A percentile compares a stretch with the other conserved stretches of the same genome.
These are phyloP conservation scores for Elsinoe ampelina DNA, from an alignment of 2,329 filamentous ascomycete genomes.

Conservation along the genomic window DNA sequence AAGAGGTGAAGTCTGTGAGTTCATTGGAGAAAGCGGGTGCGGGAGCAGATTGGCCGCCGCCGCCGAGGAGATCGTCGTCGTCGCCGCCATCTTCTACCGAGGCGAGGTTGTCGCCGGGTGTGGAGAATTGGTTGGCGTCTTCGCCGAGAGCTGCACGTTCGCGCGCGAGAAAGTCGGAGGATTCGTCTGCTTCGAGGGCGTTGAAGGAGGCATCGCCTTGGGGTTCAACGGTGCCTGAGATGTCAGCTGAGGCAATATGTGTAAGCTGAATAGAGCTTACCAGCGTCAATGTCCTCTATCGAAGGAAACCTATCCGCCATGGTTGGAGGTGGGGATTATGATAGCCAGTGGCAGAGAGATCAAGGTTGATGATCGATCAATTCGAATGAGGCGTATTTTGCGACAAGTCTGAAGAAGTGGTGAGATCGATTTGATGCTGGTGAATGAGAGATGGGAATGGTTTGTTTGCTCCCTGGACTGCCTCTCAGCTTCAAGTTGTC, in stretches of 20 bases:
- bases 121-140: conserved; percentile 83
- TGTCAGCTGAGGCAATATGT: conserved; percentile 15
- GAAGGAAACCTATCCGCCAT: conserved; percentile 46
- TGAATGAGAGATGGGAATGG: not conserved
- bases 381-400: not conserved
- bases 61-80: conserved; percentile 58
- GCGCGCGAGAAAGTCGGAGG: conserved; percentile 80
- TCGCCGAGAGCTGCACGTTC: conserved; percentile 87
- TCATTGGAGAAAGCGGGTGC: conserved; percentile 35
- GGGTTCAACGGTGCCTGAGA: conserved; percentile 57
- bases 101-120: conserved; percentile 58
- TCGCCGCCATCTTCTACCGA: conserved; percentile 46
- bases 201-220: conserved; percentile 41
- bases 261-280: conserved; percentile 27
- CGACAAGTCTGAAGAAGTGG: not conserved
- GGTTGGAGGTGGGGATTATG: conserved; percentile 13
- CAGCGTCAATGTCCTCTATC: conserved; percentile 44
- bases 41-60: conserved; percentile 42
- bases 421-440: conserved; percentile 2
- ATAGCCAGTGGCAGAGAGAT: not conserved
- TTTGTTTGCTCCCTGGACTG: not conserved
- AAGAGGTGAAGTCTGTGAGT: conserved; percentile 66
- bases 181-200: conserved; percentile 48
- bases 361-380: not conserved
- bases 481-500: not conserved